phyloP scores from a whole-genome alignment of 2,329 filamentous ascomycete genomes.

The Paecilomyces formosus region DNA sequence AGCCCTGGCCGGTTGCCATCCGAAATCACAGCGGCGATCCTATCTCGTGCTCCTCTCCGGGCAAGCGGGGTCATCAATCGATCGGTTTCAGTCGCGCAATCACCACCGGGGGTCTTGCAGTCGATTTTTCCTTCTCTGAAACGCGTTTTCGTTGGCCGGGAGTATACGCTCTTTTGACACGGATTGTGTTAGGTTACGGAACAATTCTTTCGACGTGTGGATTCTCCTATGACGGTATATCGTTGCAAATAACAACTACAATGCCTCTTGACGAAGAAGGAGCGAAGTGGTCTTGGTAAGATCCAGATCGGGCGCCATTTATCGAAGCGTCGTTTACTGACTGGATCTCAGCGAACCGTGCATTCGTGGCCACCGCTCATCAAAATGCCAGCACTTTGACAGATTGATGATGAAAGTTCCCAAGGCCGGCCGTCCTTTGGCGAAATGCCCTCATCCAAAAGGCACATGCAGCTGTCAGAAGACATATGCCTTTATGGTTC shows the following conservation, averaged over 20 bases:
- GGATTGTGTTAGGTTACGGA: not conserved
- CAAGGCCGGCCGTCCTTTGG: constrained; percentile 40
- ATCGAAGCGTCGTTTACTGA: constrained; percentile 1
- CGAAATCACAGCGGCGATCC: not conserved
- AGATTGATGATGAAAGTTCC: constrained; percentile 44
- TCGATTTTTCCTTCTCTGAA: not conserved
- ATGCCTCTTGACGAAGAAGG: constrained; percentile 40
- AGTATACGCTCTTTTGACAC: not conserved
- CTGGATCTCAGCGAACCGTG: constrained; percentile 36
- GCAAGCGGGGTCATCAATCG: not conserved
- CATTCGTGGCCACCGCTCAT: constrained; percentile 42
- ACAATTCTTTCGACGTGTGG: not conserved
- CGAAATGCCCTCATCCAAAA: constrained; percentile 41
- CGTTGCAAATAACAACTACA: constrained; percentile 3
- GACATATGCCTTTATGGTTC: constrained; percentile 37
- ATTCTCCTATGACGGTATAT: not conserved
- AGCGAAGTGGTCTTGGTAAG: constrained; percentile 41
- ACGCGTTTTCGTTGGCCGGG: not conserved
- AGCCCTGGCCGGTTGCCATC: not conserved
- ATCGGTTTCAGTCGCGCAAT: not conserved
- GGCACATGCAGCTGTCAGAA: constrained; percentile 35
- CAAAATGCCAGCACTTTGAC: constrained; percentile 43
- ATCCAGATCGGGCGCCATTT: not conserved
- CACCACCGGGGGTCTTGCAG: not conserved
- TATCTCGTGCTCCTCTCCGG: not conserved